Conservation (phyloP, 106 monocot species). For the Phalaenopsis aphrodite region DNA sequence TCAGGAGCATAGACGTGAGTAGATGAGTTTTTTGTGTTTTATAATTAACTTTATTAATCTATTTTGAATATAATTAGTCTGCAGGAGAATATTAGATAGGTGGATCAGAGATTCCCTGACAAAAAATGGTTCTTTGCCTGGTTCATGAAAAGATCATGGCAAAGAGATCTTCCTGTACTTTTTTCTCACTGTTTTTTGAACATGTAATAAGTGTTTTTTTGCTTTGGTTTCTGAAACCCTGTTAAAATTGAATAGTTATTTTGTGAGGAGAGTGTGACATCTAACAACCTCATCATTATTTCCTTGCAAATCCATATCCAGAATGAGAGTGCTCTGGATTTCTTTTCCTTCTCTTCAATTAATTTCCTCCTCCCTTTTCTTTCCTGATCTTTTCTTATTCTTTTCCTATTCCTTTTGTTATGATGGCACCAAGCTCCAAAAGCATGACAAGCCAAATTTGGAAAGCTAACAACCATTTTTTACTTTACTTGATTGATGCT, state of each 20-base stretch:
- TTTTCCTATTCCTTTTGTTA: slow-evolving; percentile 1
- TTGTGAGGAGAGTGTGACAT: slow-evolving; percentile 2
- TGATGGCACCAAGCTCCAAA: slow-evolving; percentile 2
- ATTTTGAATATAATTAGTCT: slow-evolving; percentile 1
- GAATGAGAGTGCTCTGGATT: background rate
- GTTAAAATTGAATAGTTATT: background rate
- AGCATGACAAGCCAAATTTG: background rate
- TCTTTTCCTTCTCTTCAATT: background rate
- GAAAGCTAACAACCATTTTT: slow-evolving; percentile 2
- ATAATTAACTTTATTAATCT: background rate
- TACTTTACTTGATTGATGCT: background rate
- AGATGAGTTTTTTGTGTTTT: background rate
- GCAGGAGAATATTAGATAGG: slow-evolving; percentile 6
- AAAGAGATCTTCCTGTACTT: slow-evolving; percentile 12
- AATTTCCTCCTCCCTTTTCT: background rate
- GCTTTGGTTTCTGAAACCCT: background rate
- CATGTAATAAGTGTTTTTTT: background rate
- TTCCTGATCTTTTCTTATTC: background rate
- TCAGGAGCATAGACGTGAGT: slow-evolving; percentile 69
- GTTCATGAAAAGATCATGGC: slow-evolving; percentile 28
- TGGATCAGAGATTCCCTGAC: slow-evolving; percentile 9
- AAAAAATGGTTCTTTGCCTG: slow-evolving; percentile 5
- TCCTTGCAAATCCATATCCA: background rate
- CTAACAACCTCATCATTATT: slow-evolving; percentile 5
- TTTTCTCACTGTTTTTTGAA: background rate